Percentiles rank a stretch among this genome's conserved stretches.
Evolutionary conservation across 345 rosid genomes (phyloP).

Genomic region (Lepidium aucheri): DNA sequence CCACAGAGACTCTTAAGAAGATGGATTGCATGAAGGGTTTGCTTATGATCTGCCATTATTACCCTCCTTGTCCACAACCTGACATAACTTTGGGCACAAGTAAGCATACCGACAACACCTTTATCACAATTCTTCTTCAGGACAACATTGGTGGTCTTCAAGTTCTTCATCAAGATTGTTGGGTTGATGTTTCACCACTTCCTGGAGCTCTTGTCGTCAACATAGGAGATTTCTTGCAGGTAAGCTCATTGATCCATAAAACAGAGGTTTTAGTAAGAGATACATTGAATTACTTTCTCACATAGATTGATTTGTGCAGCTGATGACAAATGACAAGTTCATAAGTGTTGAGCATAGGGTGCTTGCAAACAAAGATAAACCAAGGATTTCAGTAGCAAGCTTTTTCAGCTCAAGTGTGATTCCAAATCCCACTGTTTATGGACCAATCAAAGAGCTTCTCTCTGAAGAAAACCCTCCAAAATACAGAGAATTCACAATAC

Average conservation of each 20-base stretch:
- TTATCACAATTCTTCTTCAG: slow-evolving; percentile 39
- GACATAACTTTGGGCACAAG: slow-evolving; percentile 31
- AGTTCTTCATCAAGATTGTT: slow-evolving; percentile 31
- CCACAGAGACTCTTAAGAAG: slow-evolving; percentile 22
- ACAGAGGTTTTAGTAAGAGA: not conserved
- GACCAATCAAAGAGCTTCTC: slow-evolving; percentile 39
- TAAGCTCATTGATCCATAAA: not conserved
- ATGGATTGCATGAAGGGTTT: slow-evolving; percentile 23
- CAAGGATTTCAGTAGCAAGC: slow-evolving; percentile 35
- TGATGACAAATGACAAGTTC: slow-evolving; percentile 37
- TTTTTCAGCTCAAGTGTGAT: slow-evolving; percentile 20
- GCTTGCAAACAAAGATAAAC: slow-evolving; percentile 19
- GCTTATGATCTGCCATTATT: slow-evolving; percentile 30
- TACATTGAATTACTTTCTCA: not conserved
- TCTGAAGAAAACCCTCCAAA: slow-evolving; percentile 34
- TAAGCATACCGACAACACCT: slow-evolving; percentile 23
- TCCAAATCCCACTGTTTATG: slow-evolving; percentile 11
- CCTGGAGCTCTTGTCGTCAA: slow-evolving; percentile 28
- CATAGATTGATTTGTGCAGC: slow-evolving; percentile 2
- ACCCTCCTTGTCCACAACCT: slow-evolving; percentile 44
- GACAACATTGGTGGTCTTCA: slow-evolving; percentile 48
- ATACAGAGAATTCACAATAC: slow-evolving; percentile 14
- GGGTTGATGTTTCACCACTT: slow-evolving; percentile 34
- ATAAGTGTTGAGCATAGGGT: slow-evolving; percentile 33
- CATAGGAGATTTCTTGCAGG: slow-evolving; percentile 36